Evolutionary conservation across 2,329 filamentous ascomycete genomes (phyloP).

Genomic region (Magnaporthales sp.): DNA sequence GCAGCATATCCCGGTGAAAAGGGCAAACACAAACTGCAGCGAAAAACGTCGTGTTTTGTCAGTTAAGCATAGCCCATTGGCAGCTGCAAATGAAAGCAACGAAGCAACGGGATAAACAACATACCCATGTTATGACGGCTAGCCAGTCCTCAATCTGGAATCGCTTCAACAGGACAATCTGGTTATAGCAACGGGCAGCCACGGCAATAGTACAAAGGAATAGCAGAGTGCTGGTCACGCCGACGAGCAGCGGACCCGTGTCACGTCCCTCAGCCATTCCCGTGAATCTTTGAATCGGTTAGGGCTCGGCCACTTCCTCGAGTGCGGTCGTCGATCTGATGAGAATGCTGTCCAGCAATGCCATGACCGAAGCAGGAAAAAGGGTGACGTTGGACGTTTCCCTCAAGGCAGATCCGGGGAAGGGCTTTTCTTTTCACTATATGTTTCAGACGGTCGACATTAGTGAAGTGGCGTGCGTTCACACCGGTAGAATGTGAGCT

Average conservation of each 20-base stretch:
- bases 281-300: not conserved
- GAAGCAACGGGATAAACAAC: not conserved
- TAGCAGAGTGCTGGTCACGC: conserved; percentile 22
- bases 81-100: no score
- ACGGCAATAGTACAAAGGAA: conserved; percentile 22
- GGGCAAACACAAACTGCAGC: conserved; percentile 1
- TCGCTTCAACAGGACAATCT: conserved; percentile 21
- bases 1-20: conserved; percentile 17
- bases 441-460: not conserved
- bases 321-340: not conserved
- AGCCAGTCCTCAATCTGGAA: conserved; percentile 25
- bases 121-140: conserved; percentile 22
- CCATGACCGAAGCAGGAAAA: not conserved
- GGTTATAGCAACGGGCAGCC: conserved; percentile 21
- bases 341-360: not conserved
- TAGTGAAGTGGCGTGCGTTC: not conserved
- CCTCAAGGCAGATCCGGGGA: not conserved
- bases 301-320: not conserved
- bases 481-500: not conserved
- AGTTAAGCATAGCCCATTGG: not conserved
- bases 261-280: conserved; percentile 1
- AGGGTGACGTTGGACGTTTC: not conserved
- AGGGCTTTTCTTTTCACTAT: not conserved
- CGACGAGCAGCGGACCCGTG: conserved; percentile 17
- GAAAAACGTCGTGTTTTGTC: no score